Conservation (phyloP, 1,284 basidiomycete species). For the Phellinidium pouzarii region DNA sequence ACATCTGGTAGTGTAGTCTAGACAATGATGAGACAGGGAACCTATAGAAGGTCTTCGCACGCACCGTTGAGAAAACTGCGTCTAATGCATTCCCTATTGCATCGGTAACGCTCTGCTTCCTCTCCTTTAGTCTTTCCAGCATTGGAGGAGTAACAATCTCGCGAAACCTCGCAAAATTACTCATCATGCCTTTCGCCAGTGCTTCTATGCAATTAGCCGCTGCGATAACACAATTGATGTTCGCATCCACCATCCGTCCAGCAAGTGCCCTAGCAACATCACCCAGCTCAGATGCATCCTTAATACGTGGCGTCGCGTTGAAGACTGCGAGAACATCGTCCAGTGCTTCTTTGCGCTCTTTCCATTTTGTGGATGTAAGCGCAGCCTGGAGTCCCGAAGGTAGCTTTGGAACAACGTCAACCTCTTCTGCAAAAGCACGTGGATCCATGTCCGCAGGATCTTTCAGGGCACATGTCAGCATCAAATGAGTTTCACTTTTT, state of each 20-base stretch:
- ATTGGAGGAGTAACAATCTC: constrained; percentile 73
- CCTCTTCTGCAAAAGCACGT: constrained; percentile 76
- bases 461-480: constrained; percentile 20
- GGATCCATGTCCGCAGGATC: constrained; percentile 65
- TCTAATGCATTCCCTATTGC: constrained; percentile 85
- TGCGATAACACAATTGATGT: constrained; percentile 91
- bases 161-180: constrained; percentile 69
- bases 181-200: constrained; percentile 78
- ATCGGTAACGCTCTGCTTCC: constrained; percentile 88
- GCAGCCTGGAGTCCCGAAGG: constrained; percentile 69
- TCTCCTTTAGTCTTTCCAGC: constrained; percentile 90
- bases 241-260: constrained; percentile 83
- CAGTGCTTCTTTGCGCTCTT: constrained; percentile 90
- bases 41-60: constrained; percentile 24
- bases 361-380: constrained; percentile 93
- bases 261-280: constrained; percentile 76
- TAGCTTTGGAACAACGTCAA: constrained; percentile 71
- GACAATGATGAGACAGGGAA: constrained; percentile 15
- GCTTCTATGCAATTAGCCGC: constrained; percentile 85
- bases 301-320: constrained; percentile 68
- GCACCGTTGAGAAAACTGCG: constrained; percentile 81
- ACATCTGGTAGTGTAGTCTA: constrained; percentile 81
- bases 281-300: constrained; percentile 68
- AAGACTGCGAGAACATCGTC: constrained; percentile 79
- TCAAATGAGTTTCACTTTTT: neutral